Conservation (phyloP, 1,139 yeast species). For the Candida sanyaensis region DNA sequence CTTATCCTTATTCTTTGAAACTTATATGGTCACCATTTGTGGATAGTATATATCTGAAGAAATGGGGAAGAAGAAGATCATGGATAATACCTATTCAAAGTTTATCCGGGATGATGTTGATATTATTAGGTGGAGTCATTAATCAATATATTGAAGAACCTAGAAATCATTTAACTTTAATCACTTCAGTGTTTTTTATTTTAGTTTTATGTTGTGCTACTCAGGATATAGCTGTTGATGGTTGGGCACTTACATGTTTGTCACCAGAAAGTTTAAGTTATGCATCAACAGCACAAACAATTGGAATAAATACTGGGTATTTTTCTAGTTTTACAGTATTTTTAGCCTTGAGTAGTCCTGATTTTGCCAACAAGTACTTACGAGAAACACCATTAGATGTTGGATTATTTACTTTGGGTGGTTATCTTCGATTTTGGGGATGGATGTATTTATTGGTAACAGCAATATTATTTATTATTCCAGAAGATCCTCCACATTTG, state of each 20-base stretch:
- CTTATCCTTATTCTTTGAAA: slow-evolving; percentile 92
- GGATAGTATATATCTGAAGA: slow-evolving; percentile 73
- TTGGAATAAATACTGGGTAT: slow-evolving; percentile 92
- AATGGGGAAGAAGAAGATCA: slow-evolving; percentile 79
- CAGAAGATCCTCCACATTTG: slow-evolving; percentile 66
- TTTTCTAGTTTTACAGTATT: slow-evolving; percentile 90
- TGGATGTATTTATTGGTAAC: slow-evolving; percentile 71
- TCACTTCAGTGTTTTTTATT: slow-evolving; percentile 68
- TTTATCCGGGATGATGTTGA: slow-evolving; percentile 67
- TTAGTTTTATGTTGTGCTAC: slow-evolving; percentile 92
- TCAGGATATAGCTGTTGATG: slow-evolving; percentile 98
- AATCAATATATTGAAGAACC: slow-evolving; percentile 60
- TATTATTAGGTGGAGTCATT: slow-evolving; percentile 61
- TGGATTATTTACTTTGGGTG: slow-evolving; percentile 74
- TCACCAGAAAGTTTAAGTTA: slow-evolving; percentile 80
- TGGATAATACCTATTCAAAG: slow-evolving; percentile 96
- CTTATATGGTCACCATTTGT: slow-evolving; percentile 95
- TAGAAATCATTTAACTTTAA: slow-evolving; percentile 49
- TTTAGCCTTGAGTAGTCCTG: slow-evolving; percentile 86
- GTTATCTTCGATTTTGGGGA: slow-evolving; percentile 80
- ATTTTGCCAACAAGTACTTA: slow-evolving; percentile 85
- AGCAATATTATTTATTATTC: slow-evolving; percentile 48
- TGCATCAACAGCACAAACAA: slow-evolving; percentile 97
- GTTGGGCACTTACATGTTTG: slow-evolving; percentile 93
- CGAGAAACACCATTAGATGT: slow-evolving; percentile 58